Conservation (phyloP, 495 filamentous ascomycete species). For the Daldinia grandis region DNA sequence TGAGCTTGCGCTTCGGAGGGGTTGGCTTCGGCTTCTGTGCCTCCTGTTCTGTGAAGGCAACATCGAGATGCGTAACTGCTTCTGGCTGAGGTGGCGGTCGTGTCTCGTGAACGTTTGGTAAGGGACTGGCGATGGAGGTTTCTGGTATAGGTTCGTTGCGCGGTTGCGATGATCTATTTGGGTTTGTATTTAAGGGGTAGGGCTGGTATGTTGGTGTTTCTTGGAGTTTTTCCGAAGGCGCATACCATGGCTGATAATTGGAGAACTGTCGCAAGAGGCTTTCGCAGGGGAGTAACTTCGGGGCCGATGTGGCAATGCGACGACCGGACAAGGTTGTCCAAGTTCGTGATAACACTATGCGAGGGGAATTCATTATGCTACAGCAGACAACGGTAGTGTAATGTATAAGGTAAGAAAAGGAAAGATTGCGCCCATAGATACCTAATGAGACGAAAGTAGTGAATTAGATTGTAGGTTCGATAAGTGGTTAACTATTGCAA, state of each 20-base stretch:
- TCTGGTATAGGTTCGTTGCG: slow-evolving; percentile 72
- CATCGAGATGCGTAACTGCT: slow-evolving; percentile 33
- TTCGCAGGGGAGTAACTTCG: slow-evolving; percentile 56
- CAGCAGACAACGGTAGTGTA: not conserved
- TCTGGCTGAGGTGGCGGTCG: slow-evolving; percentile 54
- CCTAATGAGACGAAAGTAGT: no score
- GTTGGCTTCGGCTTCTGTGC: slow-evolving; percentile 67
- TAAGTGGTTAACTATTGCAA: not conserved
- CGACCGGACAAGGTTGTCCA: slow-evolving; percentile 60
- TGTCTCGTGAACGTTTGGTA: slow-evolving; percentile 63
- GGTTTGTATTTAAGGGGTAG: slow-evolving; percentile 68
- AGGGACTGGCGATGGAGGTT: slow-evolving; percentile 70
- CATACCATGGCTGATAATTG: slow-evolving; percentile 59
- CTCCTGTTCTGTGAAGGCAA: slow-evolving; percentile 64
- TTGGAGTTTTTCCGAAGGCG: slow-evolving; percentile 71
- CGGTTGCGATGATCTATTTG: slow-evolving; percentile 67
- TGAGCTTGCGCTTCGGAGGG: slow-evolving; percentile 71
- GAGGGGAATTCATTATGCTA: slow-evolving; percentile 40
- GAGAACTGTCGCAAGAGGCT: slow-evolving; percentile 72
- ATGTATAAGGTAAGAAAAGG: not conserved
- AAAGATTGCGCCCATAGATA: not conserved
- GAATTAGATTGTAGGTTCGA: no score
- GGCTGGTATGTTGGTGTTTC: slow-evolving; percentile 82
- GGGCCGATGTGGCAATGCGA: slow-evolving; percentile 50
- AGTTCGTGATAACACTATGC: slow-evolving; percentile 57